Evolutionary conservation across 2,329 filamentous ascomycete species (phyloP), one percentile per base, ranked within the genome.

Genomic region (Cephalotrichum gorgonifer): DNA sequence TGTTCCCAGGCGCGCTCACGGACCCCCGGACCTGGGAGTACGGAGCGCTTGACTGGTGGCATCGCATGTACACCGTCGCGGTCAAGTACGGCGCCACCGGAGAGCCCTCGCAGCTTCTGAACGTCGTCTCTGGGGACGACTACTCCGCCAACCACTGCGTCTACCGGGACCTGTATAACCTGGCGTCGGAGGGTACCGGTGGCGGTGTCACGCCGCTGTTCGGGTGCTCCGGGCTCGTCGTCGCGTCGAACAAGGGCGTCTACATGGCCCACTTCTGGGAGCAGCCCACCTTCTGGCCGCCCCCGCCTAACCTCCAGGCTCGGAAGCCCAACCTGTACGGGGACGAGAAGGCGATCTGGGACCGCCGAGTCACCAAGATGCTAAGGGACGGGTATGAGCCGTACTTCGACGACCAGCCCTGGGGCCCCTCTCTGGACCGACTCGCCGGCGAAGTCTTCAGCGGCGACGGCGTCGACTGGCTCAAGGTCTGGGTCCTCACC

Each of bases 41-140:
- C 30, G 26, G n/a, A 5, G 22, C 15, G 20, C 1, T 72, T 68
- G 15, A 47, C 30, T 54, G 52, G 52, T 53, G 31, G 20, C 9
- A 22, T 4, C 42, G 45, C 6, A 76, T 77, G 50, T 76, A 73
- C 51, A 69, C 60, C 44, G 60, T 60, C 41, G 54, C 58, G 25
- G 56, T 55, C 25, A 53, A 27, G 35, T 51, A 53, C 22, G 47
- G 52, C 28, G 39, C 47, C 17, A 41, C 30, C 39, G 15, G 42
- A 23, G 15, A n/a, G 6, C 9, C 35, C 12, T 8, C 7, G 5
- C 9, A 7, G 31, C 31, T 33, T 8, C 23, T 33, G 5, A 42
- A 30, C 11, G 30, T 49, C 6, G 25, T 9, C 1, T 17, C 31
- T 26, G 33, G 26, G 3, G 41, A 51, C 17, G n/a, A n/a, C 7